Conservation (phyloP, 2,329 filamentous ascomycete genomes). For the Botrytis elliptica region DNA sequence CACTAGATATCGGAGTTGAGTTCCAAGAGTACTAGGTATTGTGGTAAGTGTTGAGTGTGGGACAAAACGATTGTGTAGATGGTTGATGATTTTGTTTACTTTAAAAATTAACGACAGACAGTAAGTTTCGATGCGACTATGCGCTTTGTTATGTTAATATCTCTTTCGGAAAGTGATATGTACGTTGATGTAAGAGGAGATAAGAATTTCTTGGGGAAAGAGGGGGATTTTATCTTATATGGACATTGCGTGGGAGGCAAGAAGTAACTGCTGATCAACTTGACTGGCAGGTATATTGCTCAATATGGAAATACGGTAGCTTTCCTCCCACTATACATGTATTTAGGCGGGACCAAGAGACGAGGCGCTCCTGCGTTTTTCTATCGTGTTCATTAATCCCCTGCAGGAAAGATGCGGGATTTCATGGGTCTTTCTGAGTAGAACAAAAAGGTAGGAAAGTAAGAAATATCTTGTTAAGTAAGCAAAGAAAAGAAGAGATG, state of each 20-base stretch:
- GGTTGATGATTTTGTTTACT: conserved; percentile 18
- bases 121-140: conserved; percentile 4
- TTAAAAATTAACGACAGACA: conserved; percentile 22
- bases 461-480: neutral
- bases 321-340: neutral
- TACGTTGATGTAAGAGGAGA: neutral
- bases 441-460: neutral
- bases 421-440: neutral
- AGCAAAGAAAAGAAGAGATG: neutral
- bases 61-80: conserved; percentile 20
- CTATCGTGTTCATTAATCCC: neutral
- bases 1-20: neutral
- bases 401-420: neutral
- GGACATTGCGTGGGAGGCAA: neutral
- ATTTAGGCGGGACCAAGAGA: conserved; percentile 5
- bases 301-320: neutral
- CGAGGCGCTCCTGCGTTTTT: conserved; percentile 3
- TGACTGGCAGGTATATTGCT: neutral
- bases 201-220: neutral
- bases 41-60: neutral
- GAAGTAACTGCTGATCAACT: conserved; percentile 15
- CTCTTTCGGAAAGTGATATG: neutral
- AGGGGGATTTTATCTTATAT: conserved; percentile 11
- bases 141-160: neutral
- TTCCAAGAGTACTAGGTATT: conserved; percentile 6